Conservation (phyloP, 208 protist genomes). For the Crithidia fasciculata region DNA sequence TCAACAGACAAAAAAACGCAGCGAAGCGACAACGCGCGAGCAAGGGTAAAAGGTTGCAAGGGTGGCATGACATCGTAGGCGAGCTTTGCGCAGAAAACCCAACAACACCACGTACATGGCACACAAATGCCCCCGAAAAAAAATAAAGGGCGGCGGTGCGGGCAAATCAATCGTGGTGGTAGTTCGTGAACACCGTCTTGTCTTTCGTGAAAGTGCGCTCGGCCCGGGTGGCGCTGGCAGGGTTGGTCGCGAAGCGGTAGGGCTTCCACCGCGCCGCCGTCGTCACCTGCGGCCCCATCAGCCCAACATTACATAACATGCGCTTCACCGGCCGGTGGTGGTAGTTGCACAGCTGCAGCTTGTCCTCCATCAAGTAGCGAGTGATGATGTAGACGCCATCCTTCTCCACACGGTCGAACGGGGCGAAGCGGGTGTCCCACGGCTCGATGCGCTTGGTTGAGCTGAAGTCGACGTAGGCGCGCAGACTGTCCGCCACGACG, state of each 20-base stretch:
- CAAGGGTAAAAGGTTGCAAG: too few relatives aligned
- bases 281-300: slow-evolving; percentile 86
- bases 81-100: too few relatives aligned
- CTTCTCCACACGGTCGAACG: slow-evolving; percentile 90
- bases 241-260: slow-evolving; percentile 77
- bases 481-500: slow-evolving; percentile 84
- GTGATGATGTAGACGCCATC: slow-evolving; percentile 89
- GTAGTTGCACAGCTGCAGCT: slow-evolving; percentile 90
- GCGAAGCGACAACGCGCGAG: too few relatives aligned
- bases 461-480: slow-evolving; percentile 90
- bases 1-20: too few relatives aligned
- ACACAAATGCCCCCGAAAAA: background rate
- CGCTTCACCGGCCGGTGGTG: slow-evolving; percentile 88
- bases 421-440: slow-evolving; percentile 90
- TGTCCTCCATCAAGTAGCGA: slow-evolving; percentile 91
- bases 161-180: slow-evolving; percentile 71
- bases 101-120: too few relatives aligned
- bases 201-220: slow-evolving; percentile 85
- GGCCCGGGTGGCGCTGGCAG: slow-evolving; percentile 72
- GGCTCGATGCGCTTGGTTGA: slow-evolving; percentile 82
- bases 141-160: background rate
- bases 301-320: slow-evolving; percentile 87
- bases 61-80: too few relatives aligned
- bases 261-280: slow-evolving; percentile 90
- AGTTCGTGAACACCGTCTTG: slow-evolving; percentile 78